Base-by-base conservation (phyloP, 108 stramenopile genomes). In the Aurantiochytrium sp. region DNA sequence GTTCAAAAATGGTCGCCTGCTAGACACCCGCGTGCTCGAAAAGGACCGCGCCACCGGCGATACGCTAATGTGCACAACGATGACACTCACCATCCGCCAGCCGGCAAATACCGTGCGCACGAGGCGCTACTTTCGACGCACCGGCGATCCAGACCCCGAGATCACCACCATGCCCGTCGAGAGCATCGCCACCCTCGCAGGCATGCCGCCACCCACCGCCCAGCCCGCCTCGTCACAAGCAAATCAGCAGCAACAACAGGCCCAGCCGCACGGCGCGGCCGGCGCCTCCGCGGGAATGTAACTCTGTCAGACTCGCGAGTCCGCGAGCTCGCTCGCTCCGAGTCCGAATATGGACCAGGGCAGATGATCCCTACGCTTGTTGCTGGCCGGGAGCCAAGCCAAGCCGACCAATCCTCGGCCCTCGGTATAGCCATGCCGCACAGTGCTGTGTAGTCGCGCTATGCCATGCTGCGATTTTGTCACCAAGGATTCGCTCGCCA, bases 1-100 rank as follows among this genome's bases (percentile, higher is more conserved):
- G 3, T 81, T 81, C 39, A 81, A 81, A 81, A 81, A 81, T 24
- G 73, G 73, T 12, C 73, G 73, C 17, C 73, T 81, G 42, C 73
- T 81, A 0, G 73, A 81, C 73, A 81, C 73, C n/a, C 39, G 73
- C 42, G 30, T 30, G 36, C 73, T 81, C 0, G 73, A 81, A 24
- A 48, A 48, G n/a, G 73, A 81, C 45, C 42, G 45, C 27, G 73
- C 39, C 45, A 81, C 42, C 15, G 73, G 73, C 42, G 73, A 81
- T 3, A 65, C 59, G 32, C n/a, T 81, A 6, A 41, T 81, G 73
- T 81, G 73, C 45, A 81, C 73, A 15, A 48, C 45, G 10, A 41
- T 81, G 73, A 41, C 39, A 10, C 73, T 81, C 19, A 81, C 73
- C 3, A 81, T 81, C 24, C 39, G 45, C 6, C 42, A 48, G 42